Base-by-base conservation (phyloP, 2,329 filamentous ascomycete species). In the Rhinocladiella mackenziei region DNA sequence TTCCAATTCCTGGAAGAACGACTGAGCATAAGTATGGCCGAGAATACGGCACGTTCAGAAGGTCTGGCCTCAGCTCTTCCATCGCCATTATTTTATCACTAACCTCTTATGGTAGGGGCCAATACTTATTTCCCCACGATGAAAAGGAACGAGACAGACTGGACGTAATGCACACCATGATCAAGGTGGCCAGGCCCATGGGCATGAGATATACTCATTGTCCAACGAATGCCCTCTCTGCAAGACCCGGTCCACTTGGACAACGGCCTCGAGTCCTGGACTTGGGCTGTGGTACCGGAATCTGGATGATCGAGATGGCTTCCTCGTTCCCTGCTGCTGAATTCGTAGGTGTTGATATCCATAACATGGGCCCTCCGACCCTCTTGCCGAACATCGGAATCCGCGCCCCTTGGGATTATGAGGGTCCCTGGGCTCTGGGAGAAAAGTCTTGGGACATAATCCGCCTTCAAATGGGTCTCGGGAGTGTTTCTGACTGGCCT, bases 281-380 rank as follows among this genome's bases (percentile, higher is more conserved):
- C 56, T 59, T 95, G 41, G 91, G 89, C 30, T 89, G 84, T 52
- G 91, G 89, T 14, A 94, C 88, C 1, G 89, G 88, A 28, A 91
- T 94, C 50, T 97, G 91, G 91, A 80, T 84, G 29, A 86, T 94
- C 57, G 84, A 91, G 55, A 84, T 95, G 67, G 84, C 85, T 51
- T 81, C 85, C 77, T 72, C 72, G 61, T 81, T 77, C 59, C 70
- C 70, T 9, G 59, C 75, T 14, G 74, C 78, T 39, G 75, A 80
- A 62, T 77, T 84, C 37, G 61, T 75, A 17, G 81, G 80, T 17
- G 62, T 81, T 18, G 81, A 84, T 59, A 65, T 84, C 15, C 73
- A 76, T 29, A 72, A 75, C 38, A 81, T 81, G 45, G 80, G 83
- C 58, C 42, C 59, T 48, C 29, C 28, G 56, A 91, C 86, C 46